Base-by-base conservation (phyloP, 306 rosid species). In the Crataegus laevigata region DNA sequence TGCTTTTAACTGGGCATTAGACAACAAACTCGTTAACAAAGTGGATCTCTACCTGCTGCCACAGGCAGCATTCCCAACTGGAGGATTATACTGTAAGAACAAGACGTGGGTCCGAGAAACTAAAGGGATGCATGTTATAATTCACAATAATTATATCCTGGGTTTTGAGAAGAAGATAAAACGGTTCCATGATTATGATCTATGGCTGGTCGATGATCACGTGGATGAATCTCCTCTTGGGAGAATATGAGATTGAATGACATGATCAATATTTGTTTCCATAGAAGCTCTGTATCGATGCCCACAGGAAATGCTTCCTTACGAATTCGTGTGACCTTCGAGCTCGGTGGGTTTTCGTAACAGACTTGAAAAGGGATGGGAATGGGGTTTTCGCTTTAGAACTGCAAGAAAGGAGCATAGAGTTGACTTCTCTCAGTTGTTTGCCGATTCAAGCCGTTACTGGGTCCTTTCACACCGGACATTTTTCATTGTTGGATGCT, bases 1-100 rank as follows among this genome's bases (percentile, higher is more conserved):
- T 79, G 97, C 90, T 79, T 96, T 92, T 84, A 96, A 96, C 80
- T 96, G 98, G 99, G 99, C 97, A 72, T 85, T 96, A 64, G 89
- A n/a, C n/a, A n/a, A 90, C 88, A 96, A 88, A 88, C 86, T 82
- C 21, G 91, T 89, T 68, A 85, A 82, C 83, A 87, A 85, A 93
- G 98, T 76, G 62, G 99, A 90, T 84, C 86, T 92, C 55, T 92
- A 88, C 88, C 85, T 96, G 82, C 91, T 96, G 78, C 92, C 92
- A 12, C 96, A 96, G 77, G 57, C 86, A 26, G 97, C 97, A 78
- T 96, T 96, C 80, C 99, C 99, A 19, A 96, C 96, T 1, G 99
- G 98, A 9, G 98, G 98, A 59, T 80, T 92, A 75, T 96, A 96
- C 82, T 96, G 92, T 88, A 96, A 92, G 90, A 96, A 96, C 92